These are phyloP conservation scores for Silene conica DNA, from an alignment of 148 eudicot genomes.

Conservation along the genomic window DNA sequence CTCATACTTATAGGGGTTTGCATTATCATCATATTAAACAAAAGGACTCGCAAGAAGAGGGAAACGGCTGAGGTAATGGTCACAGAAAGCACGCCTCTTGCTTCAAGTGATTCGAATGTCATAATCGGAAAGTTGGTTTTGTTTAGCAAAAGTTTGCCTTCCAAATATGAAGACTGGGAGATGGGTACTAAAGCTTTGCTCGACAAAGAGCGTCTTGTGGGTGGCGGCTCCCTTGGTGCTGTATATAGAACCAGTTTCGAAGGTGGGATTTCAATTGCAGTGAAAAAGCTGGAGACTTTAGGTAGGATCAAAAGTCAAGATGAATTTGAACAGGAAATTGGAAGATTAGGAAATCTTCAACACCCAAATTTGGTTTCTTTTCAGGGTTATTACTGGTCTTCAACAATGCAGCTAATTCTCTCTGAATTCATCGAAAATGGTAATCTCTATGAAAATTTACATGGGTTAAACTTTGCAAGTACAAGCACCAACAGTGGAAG, in stretches of 20 bases:
- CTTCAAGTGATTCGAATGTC: constrained; percentile 59
- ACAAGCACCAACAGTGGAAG: constrained; percentile 67
- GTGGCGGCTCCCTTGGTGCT: constrained; percentile 69
- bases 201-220: constrained; percentile 73
- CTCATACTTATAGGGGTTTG: constrained; percentile 76
- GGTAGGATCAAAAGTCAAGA: constrained; percentile 84
- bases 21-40: constrained; percentile 62
- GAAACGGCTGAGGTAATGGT: constrained; percentile 39
- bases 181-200: constrained; percentile 81
- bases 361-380: constrained; percentile 75
- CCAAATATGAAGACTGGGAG: constrained; percentile 96
- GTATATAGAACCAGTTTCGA: constrained; percentile 80
- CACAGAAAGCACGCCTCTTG: constrained; percentile 66
- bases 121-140: constrained; percentile 89
- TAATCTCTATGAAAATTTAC: constrained; percentile 69
- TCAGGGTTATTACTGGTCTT: constrained; percentile 95
- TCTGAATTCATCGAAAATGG: constrained; percentile 71
- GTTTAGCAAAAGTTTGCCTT: constrained; percentile 85
- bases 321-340: constrained; percentile 87
- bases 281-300: constrained; percentile 73
- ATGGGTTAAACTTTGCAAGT: constrained; percentile 62
- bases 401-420: constrained; percentile 67
- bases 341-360: constrained; percentile 60
- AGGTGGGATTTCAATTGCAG: constrained; percentile 77
- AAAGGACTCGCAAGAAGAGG: constrained; percentile 53